Evolutionary conservation across 2,329 filamentous ascomycete genomes (phyloP), one percentile per base, ranked within the genome.

Genomic region (Fusarium secorum): DNA sequence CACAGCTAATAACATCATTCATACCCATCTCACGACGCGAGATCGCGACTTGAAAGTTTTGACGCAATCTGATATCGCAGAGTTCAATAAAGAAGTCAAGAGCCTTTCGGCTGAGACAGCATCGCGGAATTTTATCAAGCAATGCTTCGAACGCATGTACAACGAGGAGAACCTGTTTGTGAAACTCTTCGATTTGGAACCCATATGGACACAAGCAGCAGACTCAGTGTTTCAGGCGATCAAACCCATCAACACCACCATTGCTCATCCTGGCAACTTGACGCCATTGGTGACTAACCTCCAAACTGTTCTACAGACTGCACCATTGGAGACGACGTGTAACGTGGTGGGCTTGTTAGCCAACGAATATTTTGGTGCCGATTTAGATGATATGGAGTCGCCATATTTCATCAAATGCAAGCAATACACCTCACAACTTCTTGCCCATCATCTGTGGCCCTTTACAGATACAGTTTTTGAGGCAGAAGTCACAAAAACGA

Each of bases 351-450:
- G 86, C 3, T 88, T 88, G 86, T 78, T 89, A 32, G 85, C 85
- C 10, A 86, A 86, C 72, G 88, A 90, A 75, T 89, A 89, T 60
- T 81, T 88, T 15, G 76, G 87, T 28, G 74, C 85, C 6, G 87
- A 89, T 49, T 83, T 84, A 58, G 87, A 89, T n/a, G 87, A 89
- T 35, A 86, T 88, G 24, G 86, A 88, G 49, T 84, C 86, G 1
- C 82, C 83, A 3, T 87, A 87, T 56, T 81, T 84, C 5, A 77
- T 83, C 33, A 87, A 88, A 74, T 86, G 86, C 72, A 83, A 87
- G 48, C 86, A 88, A 64, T 83, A 89, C 51, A 85, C 87, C 1
- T 87, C 85, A 4, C 82, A 86, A 41, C 78, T 90, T 26, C 81
- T 90, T 17, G 83, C 85, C 14, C 86, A 89, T 60, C 84, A 89